A percentile compares a stretch with the other conserved stretches of the same genome.
Conservation (phyloP, 441 rosid species). For the Aquilaria agallochum region DNA sequence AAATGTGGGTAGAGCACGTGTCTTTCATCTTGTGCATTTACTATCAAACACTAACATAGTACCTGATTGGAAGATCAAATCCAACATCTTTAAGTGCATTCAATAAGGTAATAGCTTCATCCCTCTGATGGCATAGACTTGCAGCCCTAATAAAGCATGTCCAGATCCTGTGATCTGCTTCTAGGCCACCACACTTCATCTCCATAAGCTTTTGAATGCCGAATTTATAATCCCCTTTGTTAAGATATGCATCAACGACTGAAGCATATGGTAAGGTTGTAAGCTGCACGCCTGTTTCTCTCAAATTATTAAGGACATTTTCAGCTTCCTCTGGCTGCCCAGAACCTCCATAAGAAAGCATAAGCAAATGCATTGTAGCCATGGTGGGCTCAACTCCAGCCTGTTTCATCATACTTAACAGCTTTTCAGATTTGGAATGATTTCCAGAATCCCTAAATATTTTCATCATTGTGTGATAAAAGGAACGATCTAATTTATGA, state of each 20-base stretch:
- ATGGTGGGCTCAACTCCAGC: conserved; percentile 75
- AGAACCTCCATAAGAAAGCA: conserved; percentile 87
- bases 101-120: conserved; percentile 62
- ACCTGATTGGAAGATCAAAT: conserved; percentile 90
- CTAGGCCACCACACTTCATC: conserved; percentile 75
- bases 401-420: conserved; percentile 70
- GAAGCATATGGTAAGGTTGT: conserved; percentile 80
- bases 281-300: conserved; percentile 57
- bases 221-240: conserved; percentile 56
- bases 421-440: conserved; percentile 70
- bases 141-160: conserved; percentile 94
- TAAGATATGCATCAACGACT: conserved; percentile 86
- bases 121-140: conserved; percentile 51
- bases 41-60: conserved; percentile 8
- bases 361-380: conserved; percentile 96
- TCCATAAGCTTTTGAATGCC: conserved; percentile 74
- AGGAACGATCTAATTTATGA: conserved; percentile 78
- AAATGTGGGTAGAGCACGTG: background rate
- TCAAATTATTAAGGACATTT: conserved; percentile 68
- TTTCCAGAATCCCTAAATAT: conserved; percentile 68
- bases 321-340: conserved; percentile 93
- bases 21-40: conserved; percentile 9
- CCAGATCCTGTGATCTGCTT: conserved; percentile 94
- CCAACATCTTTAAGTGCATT: conserved; percentile 68
- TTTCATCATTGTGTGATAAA: conserved; percentile 94